A percentile compares a stretch with the other conserved stretches of the same genome.
These are phyloP conservation scores for Macrolepiota fuliginosa DNA, from an alignment of 768 basidiomycete genomes.

Conservation along the genomic window DNA sequence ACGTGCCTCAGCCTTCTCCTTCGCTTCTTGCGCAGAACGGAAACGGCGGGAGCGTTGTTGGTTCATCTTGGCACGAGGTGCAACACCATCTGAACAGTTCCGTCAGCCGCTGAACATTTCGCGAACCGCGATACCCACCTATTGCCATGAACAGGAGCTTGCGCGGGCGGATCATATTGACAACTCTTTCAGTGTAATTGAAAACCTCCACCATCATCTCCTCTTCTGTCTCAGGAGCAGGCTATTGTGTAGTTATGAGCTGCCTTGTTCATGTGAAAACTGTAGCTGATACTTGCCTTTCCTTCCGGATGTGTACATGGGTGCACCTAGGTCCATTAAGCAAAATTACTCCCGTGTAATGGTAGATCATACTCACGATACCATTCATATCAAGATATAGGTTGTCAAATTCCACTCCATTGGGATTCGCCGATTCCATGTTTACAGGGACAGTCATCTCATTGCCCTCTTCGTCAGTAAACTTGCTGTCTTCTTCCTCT, in stretches of 20 bases:
- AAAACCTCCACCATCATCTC: conserved; percentile 99
- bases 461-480: conserved; percentile 66
- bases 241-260: conserved; percentile 39
- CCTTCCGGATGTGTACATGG: conserved; percentile 99
- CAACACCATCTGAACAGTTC: conserved; percentile 76
- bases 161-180: conserved; percentile 94
- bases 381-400: conserved; percentile 99
- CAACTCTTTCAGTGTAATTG: conserved; percentile 93
- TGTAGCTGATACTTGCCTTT: conserved; percentile 48
- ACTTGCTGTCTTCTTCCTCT: conserved; percentile 79
- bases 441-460: conserved; percentile 74
- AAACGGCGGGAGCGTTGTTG: conserved; percentile 98
- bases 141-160: conserved; percentile 98
- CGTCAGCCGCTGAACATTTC: neutral
- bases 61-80: conserved; percentile 99
- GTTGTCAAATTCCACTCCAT: conserved; percentile 93
- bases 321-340: conserved; percentile 62
- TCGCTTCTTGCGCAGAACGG: conserved; percentile 91
- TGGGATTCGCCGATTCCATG: conserved; percentile 84
- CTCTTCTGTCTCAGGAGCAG: conserved; percentile 95
- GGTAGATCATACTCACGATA: conserved; percentile 59
- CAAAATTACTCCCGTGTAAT: neutral
- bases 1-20: conserved; percentile 87
- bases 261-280: neutral
- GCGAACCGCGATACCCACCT: conserved; percentile 46